Evolutionary conservation across 2,329 filamentous ascomycete species (phyloP), one percentile per base, ranked within the genome.

Genomic region (Diaporthe sp.): DNA sequence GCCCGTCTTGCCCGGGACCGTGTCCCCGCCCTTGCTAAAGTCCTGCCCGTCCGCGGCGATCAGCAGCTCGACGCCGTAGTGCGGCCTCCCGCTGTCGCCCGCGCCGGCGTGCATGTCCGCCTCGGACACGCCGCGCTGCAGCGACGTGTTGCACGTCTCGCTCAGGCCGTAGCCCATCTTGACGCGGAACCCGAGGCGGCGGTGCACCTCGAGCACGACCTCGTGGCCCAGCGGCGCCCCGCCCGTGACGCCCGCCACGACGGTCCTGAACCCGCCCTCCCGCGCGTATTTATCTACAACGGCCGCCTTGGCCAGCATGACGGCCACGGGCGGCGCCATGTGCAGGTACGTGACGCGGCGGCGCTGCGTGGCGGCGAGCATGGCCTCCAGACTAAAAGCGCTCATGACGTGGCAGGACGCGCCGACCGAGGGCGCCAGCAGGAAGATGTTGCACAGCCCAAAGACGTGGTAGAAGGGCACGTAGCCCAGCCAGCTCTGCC

Each of bases 161-260:
- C 93, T 94, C 89, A 95, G 93, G 1, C 94, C 94, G 88, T 93
- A 95, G 1, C 93, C 94, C 80, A 94, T 90, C 81, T 84, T 78
- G 13, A 85, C 77, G 3, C 82, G 79, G 79, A 87, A 84, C 81
- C 91, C 93, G 37, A 92, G 82, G 37, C 86, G 86, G 79, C 92
- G 88, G 80, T 92, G 92, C 19, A 92, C 89, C 78, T 93, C 90
- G 46, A 86, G 85, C 59, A 88, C 88, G 17, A 90, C 85, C 78
- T 92, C 88, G 58, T 86, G 85, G 1, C 87, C 86, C 4, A 92
- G 82, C 0, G 93, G 93, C 4, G 93, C 93, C 4, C 93, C 93
- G 53, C 93, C 93, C 65, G 87, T 90, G 0, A 86, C 85, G 1
- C 92, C 85, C 0, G 79, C 80, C 42, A 88, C 85, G 0, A 95